Evolutionary conservation across 345 rosid species (phyloP).

Genomic region (Melaleuca quinquenervia): DNA sequence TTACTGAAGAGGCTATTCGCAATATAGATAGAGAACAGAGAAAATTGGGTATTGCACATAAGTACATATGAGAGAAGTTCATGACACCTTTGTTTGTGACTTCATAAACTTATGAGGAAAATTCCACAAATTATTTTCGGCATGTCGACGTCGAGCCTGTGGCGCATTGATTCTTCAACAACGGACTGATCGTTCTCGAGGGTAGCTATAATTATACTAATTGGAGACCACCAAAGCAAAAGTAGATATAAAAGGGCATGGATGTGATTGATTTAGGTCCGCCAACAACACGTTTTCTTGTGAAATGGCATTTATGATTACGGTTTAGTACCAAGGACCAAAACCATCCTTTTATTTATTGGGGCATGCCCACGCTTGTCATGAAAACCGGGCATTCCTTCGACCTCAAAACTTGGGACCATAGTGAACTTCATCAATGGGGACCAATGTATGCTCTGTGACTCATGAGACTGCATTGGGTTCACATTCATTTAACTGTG

Average conservation of each 20-base stretch:
- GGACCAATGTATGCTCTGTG: not conserved
- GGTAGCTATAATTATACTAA: not conserved
- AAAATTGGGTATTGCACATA: not conserved
- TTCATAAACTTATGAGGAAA: not conserved
- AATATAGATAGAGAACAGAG: not conserved
- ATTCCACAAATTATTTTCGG: not conserved
- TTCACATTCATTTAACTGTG: no score
- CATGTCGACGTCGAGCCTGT: no score
- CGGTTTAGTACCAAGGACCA: not conserved
- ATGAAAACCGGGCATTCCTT: not conserved
- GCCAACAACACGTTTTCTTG: not conserved
- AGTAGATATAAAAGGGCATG: not conserved
- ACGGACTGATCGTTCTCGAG: not conserved
- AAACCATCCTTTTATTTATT: not conserved
- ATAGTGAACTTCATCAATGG: not conserved
- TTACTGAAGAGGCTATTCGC: not conserved
- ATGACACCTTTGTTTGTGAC: not conserved
- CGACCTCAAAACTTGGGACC: not conserved
- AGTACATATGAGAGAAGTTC: not conserved
- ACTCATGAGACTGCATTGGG: not conserved
- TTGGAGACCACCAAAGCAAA: not conserved
- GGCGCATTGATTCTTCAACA: not conserved
- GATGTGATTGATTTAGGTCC: not conserved
- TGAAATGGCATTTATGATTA: not conserved
- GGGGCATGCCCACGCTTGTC: not conserved